Evolutionary conservation across 73 alveolate genomes (phyloP).

Genomic region (Tetrahymena borealis): DNA sequence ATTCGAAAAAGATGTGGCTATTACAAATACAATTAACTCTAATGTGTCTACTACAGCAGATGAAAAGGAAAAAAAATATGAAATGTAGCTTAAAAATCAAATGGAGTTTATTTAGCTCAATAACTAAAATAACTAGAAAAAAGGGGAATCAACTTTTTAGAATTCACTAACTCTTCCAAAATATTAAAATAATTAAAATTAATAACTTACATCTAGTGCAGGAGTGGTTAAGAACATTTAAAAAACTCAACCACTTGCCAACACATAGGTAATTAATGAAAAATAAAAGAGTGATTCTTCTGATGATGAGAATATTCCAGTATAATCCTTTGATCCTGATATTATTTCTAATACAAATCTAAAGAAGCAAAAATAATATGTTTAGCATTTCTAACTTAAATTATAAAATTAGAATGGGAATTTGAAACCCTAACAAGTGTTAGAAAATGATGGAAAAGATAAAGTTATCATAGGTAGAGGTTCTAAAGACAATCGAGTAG

Average conservation of each 20-base stretch:
- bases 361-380: neutral
- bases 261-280: neutral
- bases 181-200: neutral
- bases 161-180: too few relatives aligned
- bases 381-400: neutral
- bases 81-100: too few relatives aligned
- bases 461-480: neutral
- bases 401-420: neutral
- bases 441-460: neutral
- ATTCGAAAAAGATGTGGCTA: neutral
- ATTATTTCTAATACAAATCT: neutral
- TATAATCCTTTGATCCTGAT: neutral
- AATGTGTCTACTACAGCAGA: neutral
- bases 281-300: neutral
- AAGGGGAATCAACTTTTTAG: too few relatives aligned
- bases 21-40: neutral
- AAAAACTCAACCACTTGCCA: neutral
- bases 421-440: neutral
- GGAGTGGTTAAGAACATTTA: neutral
- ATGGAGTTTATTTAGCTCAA: too few relatives aligned
- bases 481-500: neutral
- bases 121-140: too few relatives aligned
- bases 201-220: neutral
- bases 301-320: neutral
- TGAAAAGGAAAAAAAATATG: too few relatives aligned